Evolutionary conservation across 306 rosid genomes (phyloP).

Genomic region (Castanopsis chinensis): DNA sequence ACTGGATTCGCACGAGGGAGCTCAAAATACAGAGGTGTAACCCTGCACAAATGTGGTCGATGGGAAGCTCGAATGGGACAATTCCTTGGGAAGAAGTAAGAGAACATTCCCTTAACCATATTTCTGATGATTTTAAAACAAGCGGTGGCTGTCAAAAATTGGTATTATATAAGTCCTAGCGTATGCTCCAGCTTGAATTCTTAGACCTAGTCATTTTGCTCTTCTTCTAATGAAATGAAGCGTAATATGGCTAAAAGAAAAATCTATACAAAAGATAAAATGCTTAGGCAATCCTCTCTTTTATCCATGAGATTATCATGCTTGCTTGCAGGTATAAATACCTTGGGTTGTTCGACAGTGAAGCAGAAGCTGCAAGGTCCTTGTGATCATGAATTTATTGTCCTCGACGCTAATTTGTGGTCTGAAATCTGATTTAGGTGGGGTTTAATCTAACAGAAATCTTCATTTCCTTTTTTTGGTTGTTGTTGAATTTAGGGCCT

Average conservation of each 20-base stretch:
- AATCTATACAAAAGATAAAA: slow-evolving; percentile 25
- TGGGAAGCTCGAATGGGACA: slow-evolving; percentile 99
- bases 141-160: slow-evolving; percentile 20
- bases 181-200: background rate
- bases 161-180: background rate
- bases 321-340: slow-evolving; percentile 75
- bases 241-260: slow-evolving; percentile 13
- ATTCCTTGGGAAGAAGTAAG: slow-evolving; percentile 87
- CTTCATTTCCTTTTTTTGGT: slow-evolving; percentile 3
- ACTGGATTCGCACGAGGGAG: slow-evolving; percentile 90
- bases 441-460: background rate
- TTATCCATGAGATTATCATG: background rate
- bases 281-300: background rate
- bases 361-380: slow-evolving; percentile 94
- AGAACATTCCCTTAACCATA: background rate
- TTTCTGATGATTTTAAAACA: slow-evolving; percentile 15
- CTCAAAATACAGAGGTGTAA: slow-evolving; percentile 90
- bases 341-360: slow-evolving; percentile 89
- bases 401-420: slow-evolving; percentile 12
- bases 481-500: slow-evolving; percentile 58
- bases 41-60: slow-evolving; percentile 89
- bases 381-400: slow-evolving; percentile 14
- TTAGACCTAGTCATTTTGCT: background rate
- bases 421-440: slow-evolving; percentile 1
- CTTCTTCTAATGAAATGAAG: background rate